Conservation (phyloP, 495 filamentous ascomycete species). For the Penicillium angulare region DNA sequence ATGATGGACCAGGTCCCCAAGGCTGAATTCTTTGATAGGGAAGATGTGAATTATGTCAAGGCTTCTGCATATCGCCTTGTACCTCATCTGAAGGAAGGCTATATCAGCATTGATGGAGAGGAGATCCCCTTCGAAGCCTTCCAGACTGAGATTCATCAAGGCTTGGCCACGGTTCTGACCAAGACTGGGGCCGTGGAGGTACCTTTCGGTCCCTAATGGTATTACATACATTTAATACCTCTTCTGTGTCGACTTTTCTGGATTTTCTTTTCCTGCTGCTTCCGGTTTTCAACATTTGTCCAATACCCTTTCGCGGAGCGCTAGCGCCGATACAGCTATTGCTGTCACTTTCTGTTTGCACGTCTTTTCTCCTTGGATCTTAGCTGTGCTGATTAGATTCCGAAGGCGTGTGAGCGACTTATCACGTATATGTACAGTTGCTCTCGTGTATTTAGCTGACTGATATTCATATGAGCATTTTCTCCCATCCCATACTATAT, state of each 20-base stretch:
- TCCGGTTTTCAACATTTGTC: slow-evolving; percentile 1
- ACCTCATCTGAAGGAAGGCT: slow-evolving; percentile 68
- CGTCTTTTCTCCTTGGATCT: background rate
- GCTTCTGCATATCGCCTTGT: slow-evolving; percentile 78
- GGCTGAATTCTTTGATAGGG: slow-evolving; percentile 73
- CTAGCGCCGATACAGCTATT: too few species aligned
- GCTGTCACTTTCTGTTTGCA: slow-evolving; percentile 8
- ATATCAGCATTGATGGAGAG: slow-evolving; percentile 95
- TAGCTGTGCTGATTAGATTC: background rate
- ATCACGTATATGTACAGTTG: too few species aligned
- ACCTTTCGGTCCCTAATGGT: slow-evolving; percentile 53
- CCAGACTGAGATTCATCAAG: slow-evolving; percentile 84
- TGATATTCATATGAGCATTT: slow-evolving; percentile 15
- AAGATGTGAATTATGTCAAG: slow-evolving; percentile 77
- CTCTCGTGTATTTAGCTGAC: slow-evolving; percentile 5
- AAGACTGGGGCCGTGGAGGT: slow-evolving; percentile 72
- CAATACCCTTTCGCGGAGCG: slow-evolving; percentile 39
- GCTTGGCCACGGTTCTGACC: slow-evolving; percentile 79
- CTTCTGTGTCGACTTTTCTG: background rate
- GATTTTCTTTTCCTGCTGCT: background rate
- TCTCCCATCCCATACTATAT: too few species aligned
- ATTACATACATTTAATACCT: background rate
- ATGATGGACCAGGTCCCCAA: slow-evolving; percentile 69
- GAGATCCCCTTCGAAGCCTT: slow-evolving; percentile 79
- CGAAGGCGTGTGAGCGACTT: background rate